Evolutionary conservation across 305 asterid genomes (phyloP).

Genomic region (Salvia sclarea): DNA sequence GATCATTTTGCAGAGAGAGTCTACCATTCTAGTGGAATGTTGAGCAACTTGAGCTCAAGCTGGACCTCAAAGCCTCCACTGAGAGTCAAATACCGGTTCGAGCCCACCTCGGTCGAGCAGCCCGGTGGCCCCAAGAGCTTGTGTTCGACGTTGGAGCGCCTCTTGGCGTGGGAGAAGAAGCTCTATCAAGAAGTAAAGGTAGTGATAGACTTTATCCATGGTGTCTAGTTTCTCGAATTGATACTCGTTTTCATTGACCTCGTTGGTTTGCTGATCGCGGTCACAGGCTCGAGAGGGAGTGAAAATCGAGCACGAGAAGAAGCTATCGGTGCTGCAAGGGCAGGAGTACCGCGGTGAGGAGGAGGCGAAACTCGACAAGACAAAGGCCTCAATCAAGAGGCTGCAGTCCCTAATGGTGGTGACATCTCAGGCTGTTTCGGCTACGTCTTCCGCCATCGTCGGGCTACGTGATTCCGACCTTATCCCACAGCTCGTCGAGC

Average conservation of each 20-base stretch:
- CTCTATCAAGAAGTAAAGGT: slow-evolving; percentile 97
- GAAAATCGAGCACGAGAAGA: slow-evolving; percentile 84
- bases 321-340: slow-evolving; percentile 72
- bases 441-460: slow-evolving; percentile 81
- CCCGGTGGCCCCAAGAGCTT: slow-evolving; percentile 70
- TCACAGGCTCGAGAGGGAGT: slow-evolving; percentile 85
- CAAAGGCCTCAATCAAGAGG: slow-evolving; percentile 80
- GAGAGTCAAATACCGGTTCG: slow-evolving; percentile 75
- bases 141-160: slow-evolving; percentile 85
- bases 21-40: slow-evolving; percentile 81
- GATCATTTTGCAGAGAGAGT: slow-evolving; percentile 56
- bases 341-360: slow-evolving; percentile 78
- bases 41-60: slow-evolving; percentile 86
- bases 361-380: slow-evolving; percentile 77
- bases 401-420: slow-evolving; percentile 80
- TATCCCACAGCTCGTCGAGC: slow-evolving; percentile 91
- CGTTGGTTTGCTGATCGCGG: not conserved
- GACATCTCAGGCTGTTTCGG: slow-evolving; percentile 87
- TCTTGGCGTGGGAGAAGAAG: slow-evolving; percentile 95
- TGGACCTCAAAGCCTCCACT: slow-evolving; percentile 92
- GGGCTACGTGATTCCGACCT: slow-evolving; percentile 78
- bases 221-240: not conserved
- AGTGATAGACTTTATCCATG: slow-evolving; percentile 18
- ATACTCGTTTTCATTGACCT: not conserved
- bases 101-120: slow-evolving; percentile 59